phyloP scores from a whole-genome alignment of 2,329 filamentous ascomycete genomes.

The Chalara sp. region DNA sequence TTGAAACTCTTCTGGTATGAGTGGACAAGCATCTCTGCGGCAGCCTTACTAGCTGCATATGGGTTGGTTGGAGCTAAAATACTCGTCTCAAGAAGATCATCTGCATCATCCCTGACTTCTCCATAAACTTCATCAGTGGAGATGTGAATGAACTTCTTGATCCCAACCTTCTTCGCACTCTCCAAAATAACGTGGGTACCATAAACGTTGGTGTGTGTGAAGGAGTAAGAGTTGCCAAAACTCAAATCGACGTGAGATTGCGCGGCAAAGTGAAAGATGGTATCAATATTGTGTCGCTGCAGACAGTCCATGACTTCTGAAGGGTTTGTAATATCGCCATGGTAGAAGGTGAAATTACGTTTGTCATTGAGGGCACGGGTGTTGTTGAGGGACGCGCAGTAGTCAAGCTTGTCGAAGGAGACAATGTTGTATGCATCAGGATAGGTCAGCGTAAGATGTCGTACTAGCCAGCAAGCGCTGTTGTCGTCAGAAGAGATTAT shows the following conservation, averaged over 20 bases:
- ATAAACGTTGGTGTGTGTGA: constrained; percentile 76
- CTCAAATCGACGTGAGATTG: constrained; percentile 78
- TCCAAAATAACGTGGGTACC: constrained; percentile 80
- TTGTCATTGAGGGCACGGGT: constrained; percentile 60
- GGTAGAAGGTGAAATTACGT: constrained; percentile 71
- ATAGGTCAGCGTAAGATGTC: constrained; percentile 70
- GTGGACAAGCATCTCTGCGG: constrained; percentile 79
- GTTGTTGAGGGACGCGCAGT: constrained; percentile 76
- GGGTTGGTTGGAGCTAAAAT: constrained; percentile 75
- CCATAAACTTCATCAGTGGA: constrained; percentile 85
- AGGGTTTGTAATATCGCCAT: constrained; percentile 70
- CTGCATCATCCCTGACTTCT: constrained; percentile 65
- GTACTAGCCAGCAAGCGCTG: constrained; percentile 77
- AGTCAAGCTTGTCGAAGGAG: constrained; percentile 80
- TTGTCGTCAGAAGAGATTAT: constrained; percentile 12
- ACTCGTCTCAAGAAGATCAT: constrained; percentile 66
- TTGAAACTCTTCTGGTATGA: constrained; percentile 82
- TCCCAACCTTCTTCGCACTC: constrained; percentile 62
- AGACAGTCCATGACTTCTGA: constrained; percentile 64
- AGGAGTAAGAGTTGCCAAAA: constrained; percentile 76
- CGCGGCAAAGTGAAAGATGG: constrained; percentile 79
- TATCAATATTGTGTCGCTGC: constrained; percentile 66
- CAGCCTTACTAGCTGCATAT: constrained; percentile 74
- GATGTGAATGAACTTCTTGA: constrained; percentile 73
- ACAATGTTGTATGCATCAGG: constrained; percentile 69